phyloP scores from a whole-genome alignment of 164 flowering plant species.

The Umbellularia californica region DNA sequence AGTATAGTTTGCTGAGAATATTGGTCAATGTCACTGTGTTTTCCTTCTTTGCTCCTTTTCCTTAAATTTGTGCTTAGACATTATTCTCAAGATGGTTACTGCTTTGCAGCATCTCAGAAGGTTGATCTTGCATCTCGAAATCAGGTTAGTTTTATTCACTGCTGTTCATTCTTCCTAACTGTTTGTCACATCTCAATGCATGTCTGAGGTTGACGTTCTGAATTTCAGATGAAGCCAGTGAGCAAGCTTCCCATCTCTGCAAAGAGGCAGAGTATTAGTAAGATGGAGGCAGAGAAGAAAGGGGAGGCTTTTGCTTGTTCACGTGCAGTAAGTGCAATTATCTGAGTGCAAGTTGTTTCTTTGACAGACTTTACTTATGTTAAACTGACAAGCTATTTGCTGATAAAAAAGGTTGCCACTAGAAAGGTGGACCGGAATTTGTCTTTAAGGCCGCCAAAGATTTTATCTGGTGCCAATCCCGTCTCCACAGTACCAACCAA shows the following conservation, averaged over 20 bases:
- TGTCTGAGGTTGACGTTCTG: neutral
- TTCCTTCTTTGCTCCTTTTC: too few species aligned
- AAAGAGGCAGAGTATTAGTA: slow-evolving; percentile 36
- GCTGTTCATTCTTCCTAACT: neutral
- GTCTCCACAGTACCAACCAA: slow-evolving; percentile 38
- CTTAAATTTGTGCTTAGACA: neutral
- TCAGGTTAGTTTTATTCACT: slow-evolving; percentile 32
- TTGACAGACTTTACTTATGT: neutral
- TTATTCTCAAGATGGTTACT: slow-evolving; percentile 4
- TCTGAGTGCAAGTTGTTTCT: neutral
- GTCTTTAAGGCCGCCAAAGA: slow-evolving; percentile 44
- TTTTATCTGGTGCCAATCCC: slow-evolving; percentile 23
- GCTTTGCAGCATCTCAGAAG: slow-evolving; percentile 36
- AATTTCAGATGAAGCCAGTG: slow-evolving; percentile 39
- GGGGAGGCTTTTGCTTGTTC: slow-evolving; percentile 29
- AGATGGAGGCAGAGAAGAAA: slow-evolving; percentile 33
- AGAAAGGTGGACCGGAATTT: slow-evolving; percentile 28
- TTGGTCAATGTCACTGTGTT: too few species aligned
- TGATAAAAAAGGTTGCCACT: slow-evolving; percentile 23
- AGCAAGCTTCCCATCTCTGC: slow-evolving; percentile 30
- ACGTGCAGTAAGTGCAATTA: slow-evolving; percentile 32
- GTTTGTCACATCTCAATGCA: slow-evolving; percentile 1
- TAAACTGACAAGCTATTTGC: slow-evolving; percentile 15
- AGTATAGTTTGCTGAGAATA: too few species aligned
- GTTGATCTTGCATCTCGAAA: slow-evolving; percentile 27